These are phyloP conservation scores for Guadua angustifolia DNA, from an alignment of 176 grass and related monocot genomes.

Conservation along the genomic window DNA sequence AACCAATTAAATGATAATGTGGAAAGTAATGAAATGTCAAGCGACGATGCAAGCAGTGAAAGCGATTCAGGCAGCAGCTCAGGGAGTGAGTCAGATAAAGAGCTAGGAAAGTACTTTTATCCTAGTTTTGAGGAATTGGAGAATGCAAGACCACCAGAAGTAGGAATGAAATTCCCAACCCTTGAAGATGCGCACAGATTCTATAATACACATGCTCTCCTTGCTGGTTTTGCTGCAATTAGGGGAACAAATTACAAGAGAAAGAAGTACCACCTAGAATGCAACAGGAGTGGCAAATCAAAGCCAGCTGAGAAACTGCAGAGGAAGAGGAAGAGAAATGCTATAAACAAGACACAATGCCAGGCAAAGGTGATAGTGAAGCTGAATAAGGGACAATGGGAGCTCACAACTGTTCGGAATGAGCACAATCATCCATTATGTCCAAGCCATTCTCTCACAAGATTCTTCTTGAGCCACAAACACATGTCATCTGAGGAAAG, in stretches of 20 bases:
- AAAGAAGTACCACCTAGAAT: conserved; percentile 37
- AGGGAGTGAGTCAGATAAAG: conserved; percentile 33
- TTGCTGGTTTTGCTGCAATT: conserved; percentile 21
- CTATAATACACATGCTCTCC: conserved; percentile 29
- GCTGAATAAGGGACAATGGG: conserved; percentile 33
- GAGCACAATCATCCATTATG: conserved; percentile 37
- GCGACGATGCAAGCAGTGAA: conserved; percentile 31
- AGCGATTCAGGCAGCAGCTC: conserved; percentile 30
- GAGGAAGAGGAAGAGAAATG: conserved; percentile 39
- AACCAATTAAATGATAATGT: conserved; percentile 27
- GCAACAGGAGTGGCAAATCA: conserved; percentile 36
- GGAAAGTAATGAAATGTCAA: conserved; percentile 26
- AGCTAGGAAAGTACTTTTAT: conserved; percentile 15
- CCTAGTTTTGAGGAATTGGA: conserved; percentile 37
- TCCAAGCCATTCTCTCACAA: conserved; percentile 30
- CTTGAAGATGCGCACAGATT: conserved; percentile 25
- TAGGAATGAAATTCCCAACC: conserved; percentile 40
- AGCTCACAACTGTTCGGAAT: conserved; percentile 8
- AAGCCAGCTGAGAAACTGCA: conserved; percentile 7
- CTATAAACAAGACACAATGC: conserved; percentile 32
- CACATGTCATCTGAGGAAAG: conserved; percentile 31
- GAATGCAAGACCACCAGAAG: conserved; percentile 19
- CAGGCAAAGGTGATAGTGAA: conserved; percentile 39
- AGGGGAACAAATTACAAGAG: conserved; percentile 38
- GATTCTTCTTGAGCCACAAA: conserved; percentile 38